Percentiles rank a stretch among this genome's conserved stretches.
Conservation (phyloP, 257 asterid genomes). For the Anisodus tanguticus region DNA sequence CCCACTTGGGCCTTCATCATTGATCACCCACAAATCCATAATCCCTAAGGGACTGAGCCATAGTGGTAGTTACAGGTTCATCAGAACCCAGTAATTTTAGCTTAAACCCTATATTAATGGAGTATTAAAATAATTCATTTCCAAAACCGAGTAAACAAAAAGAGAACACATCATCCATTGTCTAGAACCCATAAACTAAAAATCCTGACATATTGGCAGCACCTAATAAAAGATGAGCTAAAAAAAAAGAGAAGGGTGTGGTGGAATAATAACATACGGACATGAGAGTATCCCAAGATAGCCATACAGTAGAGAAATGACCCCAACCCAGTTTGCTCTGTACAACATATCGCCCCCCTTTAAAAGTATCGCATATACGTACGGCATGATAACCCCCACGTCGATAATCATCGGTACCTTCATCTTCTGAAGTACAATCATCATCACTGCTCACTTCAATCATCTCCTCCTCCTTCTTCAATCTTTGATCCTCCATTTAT, state of each 20-base stretch:
- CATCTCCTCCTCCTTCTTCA: not conserved
- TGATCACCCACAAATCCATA: not conserved
- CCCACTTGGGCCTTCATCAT: not conserved
- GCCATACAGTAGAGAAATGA: constrained; percentile 96
- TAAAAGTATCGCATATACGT: constrained; percentile 75
- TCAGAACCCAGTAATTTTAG: no score
- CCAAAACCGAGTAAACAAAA: no score
- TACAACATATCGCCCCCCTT: constrained; percentile 77
- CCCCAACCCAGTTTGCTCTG: constrained; percentile 99
- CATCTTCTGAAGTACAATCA: constrained; percentile 73
- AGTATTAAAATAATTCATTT: no score
- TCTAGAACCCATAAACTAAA: no score
- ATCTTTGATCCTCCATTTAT: constrained; percentile 17
- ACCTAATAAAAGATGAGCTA: not conserved
- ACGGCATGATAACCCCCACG: constrained; percentile 96
- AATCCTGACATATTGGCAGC: no score
- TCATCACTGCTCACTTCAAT: constrained; percentile 54
- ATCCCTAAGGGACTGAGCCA: not conserved
- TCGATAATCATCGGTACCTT: constrained; percentile 89
- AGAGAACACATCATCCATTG: no score
- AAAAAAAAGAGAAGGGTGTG: not conserved
- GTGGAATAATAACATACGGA: constrained; percentile 35
- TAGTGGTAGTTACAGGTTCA: no score
- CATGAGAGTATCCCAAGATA: constrained; percentile 82
- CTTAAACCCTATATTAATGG: no score